Percentiles rank a stretch among this genome's conserved stretches.
These are phyloP conservation scores for Candida chauliodis DNA, from an alignment of 805 yeast species.

Conservation along the genomic window DNA sequence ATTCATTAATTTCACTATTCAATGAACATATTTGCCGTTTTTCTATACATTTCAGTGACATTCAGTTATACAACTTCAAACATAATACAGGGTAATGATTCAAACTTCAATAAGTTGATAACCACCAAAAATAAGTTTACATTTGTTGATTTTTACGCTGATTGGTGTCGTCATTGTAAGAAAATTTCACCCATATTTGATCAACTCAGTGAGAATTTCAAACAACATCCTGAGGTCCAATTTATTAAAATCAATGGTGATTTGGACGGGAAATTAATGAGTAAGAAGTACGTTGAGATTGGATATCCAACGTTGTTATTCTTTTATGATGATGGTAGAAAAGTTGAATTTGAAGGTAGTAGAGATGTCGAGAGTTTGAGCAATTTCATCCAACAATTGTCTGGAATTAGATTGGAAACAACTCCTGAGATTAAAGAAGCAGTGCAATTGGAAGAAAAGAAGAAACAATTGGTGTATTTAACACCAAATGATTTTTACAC, in stretches of 20 bases:
- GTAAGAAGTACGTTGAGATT: constrained; percentile 47
- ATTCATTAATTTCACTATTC: no score
- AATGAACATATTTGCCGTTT: no score
- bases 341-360: constrained; percentile 51
- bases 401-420: constrained; percentile 21
- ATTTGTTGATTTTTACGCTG: constrained; percentile 54
- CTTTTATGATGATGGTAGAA: constrained; percentile 42
- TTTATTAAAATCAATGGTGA: constrained; percentile 62
- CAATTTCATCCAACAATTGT: constrained; percentile 45
- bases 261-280: constrained; percentile 44
- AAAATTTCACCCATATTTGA: constrained; percentile 49
- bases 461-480: constrained; percentile 19
- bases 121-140: constrained; percentile 48
- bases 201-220: constrained; percentile 29
- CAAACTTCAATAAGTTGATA: constrained; percentile 53
- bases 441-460: constrained; percentile 8
- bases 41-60: neutral
- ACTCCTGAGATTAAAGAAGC: constrained; percentile 4
- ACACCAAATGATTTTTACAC: constrained; percentile 44
- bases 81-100: constrained; percentile 44
- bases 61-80: constrained; percentile 11
- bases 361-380: constrained; percentile 50
- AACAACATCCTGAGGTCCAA: constrained; percentile 34
- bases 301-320: constrained; percentile 67
- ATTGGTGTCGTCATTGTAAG: constrained; percentile 72